Base-by-base conservation (phyloP, 225 moss, liverwort and hornwort species). In the Marchantia paleacea region DNA sequence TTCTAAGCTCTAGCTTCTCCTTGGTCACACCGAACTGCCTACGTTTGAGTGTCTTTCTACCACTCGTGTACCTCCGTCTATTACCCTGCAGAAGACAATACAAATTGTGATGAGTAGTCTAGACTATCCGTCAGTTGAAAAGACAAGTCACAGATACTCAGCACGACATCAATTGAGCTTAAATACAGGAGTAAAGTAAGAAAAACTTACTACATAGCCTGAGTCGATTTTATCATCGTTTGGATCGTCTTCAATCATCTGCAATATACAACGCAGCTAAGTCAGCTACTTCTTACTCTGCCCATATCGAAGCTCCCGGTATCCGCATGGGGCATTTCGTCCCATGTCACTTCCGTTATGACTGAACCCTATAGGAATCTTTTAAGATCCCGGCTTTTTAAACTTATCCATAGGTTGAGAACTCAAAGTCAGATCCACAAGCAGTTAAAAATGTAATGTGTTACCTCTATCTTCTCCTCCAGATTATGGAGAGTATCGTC, bases 381-480 rank as follows among this genome's bases (percentile, higher is more conserved):
- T 0, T 7, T 61, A 61, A 58, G n/a, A 39, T 39, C 20, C 61
- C 9, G 14, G 30, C 68, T 68, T 66, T 10, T 26, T 16, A n/a
- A 68, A 29, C 68, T 29, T 68, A 68, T 68, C 29, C 68, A 31
- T 14, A 68, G 68, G 31, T 11, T 7, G 6, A n/a, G 65, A 65
- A 69, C 30, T 29, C 26, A 47, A 31, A 69, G 19, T 29, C 29
- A 69, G 19, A 14, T 16, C 31, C 3, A 10, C 11, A 31, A 47
- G 16, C 14, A 15, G 28, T 31, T 69, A 12, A 31, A 18, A n/a
- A 14, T 7, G 15, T 24, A 1, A 3, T 52, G 55, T 55, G 55
- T n/a, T 6, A 75, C 75, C 75, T 94, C 92, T 78, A 97, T 86
- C 85, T 86, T 93, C 72, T 93, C 93, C 87, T 94, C 90, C 85